These are phyloP conservation scores for Aspergillus asperescens DNA, from an alignment of 495 filamentous ascomycete genomes.

Conservation along the genomic window DNA sequence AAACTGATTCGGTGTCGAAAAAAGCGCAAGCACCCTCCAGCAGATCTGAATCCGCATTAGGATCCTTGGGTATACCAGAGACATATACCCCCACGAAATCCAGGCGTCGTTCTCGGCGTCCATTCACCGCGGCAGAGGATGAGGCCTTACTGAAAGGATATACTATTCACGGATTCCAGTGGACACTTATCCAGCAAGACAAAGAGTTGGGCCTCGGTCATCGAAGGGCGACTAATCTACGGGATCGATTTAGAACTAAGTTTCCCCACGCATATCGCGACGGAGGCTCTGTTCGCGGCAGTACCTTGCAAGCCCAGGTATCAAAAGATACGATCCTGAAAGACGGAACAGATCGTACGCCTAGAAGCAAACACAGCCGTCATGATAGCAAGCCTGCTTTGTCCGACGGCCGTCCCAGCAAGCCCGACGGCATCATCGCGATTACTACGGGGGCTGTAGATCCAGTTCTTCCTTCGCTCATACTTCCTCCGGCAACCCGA, in stretches of 20 bases:
- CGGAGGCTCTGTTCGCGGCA: slow-evolving; percentile 40
- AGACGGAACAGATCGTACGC: slow-evolving; percentile 1
- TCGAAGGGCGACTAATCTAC: slow-evolving; percentile 70
- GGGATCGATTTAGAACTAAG: slow-evolving; percentile 77
- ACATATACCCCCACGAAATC: slow-evolving; percentile 33
- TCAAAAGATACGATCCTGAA: slow-evolving; percentile 1
- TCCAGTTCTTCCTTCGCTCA: slow-evolving; percentile 27
- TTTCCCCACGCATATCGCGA: slow-evolving; percentile 69
- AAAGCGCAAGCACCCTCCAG: slow-evolving; percentile 19
- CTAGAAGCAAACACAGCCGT: neutral
- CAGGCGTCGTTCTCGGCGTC: slow-evolving; percentile 43
- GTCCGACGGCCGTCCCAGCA: slow-evolving; percentile 7
- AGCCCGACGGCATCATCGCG: slow-evolving; percentile 5
- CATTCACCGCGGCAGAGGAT: slow-evolving; percentile 73
- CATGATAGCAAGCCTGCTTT: slow-evolving; percentile 10
- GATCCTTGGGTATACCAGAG: slow-evolving; percentile 35
- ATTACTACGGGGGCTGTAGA: slow-evolving; percentile 20
- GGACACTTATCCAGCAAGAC: slow-evolving; percentile 77
- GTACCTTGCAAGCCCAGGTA: slow-evolving; percentile 15
- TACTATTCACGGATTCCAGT: slow-evolving; percentile 66
- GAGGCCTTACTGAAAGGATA: slow-evolving; percentile 70
- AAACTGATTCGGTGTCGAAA: slow-evolving; percentile 12
- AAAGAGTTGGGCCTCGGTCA: slow-evolving; percentile 57
- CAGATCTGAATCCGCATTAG: slow-evolving; percentile 30
- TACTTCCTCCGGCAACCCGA: slow-evolving; percentile 25